Evolutionary conservation across 2,329 filamentous ascomycete species (phyloP), one percentile per base, ranked within the genome.

Genomic region (Aspergillus neotritici): DNA sequence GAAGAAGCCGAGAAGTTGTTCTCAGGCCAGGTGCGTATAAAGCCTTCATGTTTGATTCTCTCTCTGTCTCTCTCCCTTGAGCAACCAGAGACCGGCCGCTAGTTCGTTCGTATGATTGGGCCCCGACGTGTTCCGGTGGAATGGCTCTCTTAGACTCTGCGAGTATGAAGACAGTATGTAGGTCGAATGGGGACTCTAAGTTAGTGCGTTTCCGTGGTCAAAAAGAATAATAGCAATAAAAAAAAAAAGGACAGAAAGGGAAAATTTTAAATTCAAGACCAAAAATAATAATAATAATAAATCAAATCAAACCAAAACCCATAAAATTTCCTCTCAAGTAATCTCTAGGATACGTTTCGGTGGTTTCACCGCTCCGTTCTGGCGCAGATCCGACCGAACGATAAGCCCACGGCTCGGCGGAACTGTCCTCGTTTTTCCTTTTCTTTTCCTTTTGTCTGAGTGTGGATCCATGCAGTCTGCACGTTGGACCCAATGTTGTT

Each of bases 281-380:
- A 25, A 21, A 8, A 25, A 25, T 8, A 25, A 9, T 8, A 25
- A 25, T 25, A 25, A 25, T 8, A 25, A 25, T 21, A 21, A 21
- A 4, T 21, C 3, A 21, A 21, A 4, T 21, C 17, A 21, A 5
- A 21, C 17, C 17, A 4, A 21, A 21, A 6, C 21, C 21, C 21
- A 25, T 25, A 25, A 25, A 25, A 25, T 25, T 25, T 25, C 21
- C 21, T 25, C 5, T 9, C 21, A 4, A 9, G 5, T 25, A 25
- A 25, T 8, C 21, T 8, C 21, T 25, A 25, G 21, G 7, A 25
- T 25, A 25, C 21, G 21, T 25, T 25, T 25, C 21, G 21, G 44
- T 38, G 34, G 52, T 54, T 57, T 57, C 55, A 57, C 55, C 55
- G 55, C 55, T 56, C 45, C 28, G 41, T 43, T 46, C 49, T 49